Conservation (phyloP, 345 rosid genomes). For the Salix arbutifolia region DNA sequence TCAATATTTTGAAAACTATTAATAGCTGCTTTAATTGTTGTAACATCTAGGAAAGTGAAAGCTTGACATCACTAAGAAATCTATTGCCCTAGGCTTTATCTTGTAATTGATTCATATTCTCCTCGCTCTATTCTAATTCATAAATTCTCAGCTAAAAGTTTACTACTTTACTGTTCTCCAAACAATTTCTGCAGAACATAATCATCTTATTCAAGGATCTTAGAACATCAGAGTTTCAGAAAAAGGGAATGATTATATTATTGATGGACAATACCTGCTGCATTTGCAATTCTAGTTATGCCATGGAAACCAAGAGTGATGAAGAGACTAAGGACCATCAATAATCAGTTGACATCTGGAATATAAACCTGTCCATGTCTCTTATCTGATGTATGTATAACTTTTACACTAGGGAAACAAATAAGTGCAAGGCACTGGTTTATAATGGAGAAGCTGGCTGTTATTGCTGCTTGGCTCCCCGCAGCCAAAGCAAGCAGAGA, state of each 20-base stretch:
- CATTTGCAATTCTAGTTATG: conserved; percentile 35
- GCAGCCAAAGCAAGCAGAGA: conserved; percentile 46
- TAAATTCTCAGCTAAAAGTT: not conserved
- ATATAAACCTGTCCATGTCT: conserved; percentile 58
- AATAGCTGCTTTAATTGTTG: not conserved
- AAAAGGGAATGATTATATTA: not conserved
- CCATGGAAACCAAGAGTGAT: conserved; percentile 44
- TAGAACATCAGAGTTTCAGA: not conserved
- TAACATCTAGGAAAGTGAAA: not conserved
- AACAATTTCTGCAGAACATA: not conserved
- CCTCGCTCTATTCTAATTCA: not conserved
- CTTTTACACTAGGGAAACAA: conserved; percentile 59
- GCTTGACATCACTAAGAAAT: not conserved
- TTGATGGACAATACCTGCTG: conserved; percentile 36
- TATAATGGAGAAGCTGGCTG: conserved; percentile 60
- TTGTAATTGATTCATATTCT: not conserved
- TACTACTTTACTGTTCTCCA: not conserved
- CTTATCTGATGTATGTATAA: conserved; percentile 52
- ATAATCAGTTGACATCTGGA: conserved; percentile 54
- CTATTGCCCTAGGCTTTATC: not conserved
- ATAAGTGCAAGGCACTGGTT: conserved; percentile 56
- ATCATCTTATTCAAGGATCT: not conserved
- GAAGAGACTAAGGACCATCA: conserved; percentile 55
- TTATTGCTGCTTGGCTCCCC: conserved; percentile 49
- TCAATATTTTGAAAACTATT: not conserved